Evolutionary conservation across 2,329 filamentous ascomycete species (phyloP).

Genomic region (Sporothrix humicola): DNA sequence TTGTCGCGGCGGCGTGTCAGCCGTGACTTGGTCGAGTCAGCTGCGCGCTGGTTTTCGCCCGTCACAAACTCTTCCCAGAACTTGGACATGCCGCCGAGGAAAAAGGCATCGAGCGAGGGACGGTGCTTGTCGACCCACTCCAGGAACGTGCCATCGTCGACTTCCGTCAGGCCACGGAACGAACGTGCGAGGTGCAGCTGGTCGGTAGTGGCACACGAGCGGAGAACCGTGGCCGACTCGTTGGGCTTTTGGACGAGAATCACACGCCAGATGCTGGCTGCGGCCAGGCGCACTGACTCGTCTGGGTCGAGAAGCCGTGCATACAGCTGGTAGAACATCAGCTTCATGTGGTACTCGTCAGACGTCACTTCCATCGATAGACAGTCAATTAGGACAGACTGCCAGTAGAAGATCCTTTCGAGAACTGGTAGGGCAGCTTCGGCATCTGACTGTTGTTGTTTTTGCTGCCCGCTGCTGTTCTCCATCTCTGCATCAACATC

Average conservation of each 20-base stretch:
- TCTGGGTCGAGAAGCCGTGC: constrained; percentile 79
- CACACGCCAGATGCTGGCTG: constrained; percentile 87
- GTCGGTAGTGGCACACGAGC: constrained; percentile 69
- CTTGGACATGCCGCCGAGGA: constrained; percentile 80
- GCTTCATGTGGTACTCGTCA: constrained; percentile 80
- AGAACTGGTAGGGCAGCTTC: constrained; percentile 73
- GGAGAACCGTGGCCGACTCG: constrained; percentile 76
- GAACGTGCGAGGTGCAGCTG: constrained; percentile 74
- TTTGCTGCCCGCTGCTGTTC: not conserved
- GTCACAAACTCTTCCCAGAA: constrained; percentile 88
- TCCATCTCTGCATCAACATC: constrained; percentile 70
- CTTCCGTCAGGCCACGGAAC: constrained; percentile 82
- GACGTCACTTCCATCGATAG: constrained; percentile 65
- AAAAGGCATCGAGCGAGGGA: constrained; percentile 77
- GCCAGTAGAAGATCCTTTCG: constrained; percentile 91
- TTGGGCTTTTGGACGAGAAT: constrained; percentile 91
- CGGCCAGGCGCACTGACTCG: constrained; percentile 70
- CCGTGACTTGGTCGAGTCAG: constrained; percentile 74
- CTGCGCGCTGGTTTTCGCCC: constrained; percentile 78
- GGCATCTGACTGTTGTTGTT: constrained; percentile 45
- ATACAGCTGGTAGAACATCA: constrained; percentile 93
- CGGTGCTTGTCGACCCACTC: constrained; percentile 86
- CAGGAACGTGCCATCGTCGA: constrained; percentile 88
- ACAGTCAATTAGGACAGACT: constrained; percentile 82
- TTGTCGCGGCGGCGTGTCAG: constrained; percentile 79